A percentile compares a stretch with the other conserved stretches of the same genome.
phyloP scores from a whole-genome alignment of 805 yeast genomes.

The Metschnikowia kofuensis region DNA sequence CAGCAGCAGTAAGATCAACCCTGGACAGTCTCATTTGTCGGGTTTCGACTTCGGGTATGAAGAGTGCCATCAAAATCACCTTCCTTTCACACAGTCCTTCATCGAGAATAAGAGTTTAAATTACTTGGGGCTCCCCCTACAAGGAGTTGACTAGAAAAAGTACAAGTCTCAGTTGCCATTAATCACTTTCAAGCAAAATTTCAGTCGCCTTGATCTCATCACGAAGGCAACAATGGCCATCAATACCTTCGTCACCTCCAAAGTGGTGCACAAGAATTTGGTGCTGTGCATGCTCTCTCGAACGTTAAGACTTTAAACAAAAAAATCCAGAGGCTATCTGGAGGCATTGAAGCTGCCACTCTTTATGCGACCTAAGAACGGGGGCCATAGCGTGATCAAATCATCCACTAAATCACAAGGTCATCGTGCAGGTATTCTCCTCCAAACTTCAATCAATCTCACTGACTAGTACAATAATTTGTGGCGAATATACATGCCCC shows the following conservation, averaged over 20 bases:
- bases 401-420: neutral
- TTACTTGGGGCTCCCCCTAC: constrained; percentile 1
- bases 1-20: constrained; percentile 1
- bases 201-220: neutral
- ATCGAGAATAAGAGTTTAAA: neutral
- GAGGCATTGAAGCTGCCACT: neutral
- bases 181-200: neutral
- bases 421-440: neutral
- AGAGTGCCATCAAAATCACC: neutral
- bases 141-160: neutral
- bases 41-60: neutral
- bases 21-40: neutral
- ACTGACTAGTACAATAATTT: neutral
- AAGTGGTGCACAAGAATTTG: neutral
- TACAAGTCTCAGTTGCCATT: neutral
- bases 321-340: too few species aligned
- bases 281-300: neutral
- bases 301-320: neutral
- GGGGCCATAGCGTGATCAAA: neutral
- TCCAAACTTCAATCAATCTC: neutral
- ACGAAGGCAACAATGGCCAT: neutral
- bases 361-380: neutral
- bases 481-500: neutral
- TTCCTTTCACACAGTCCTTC: neutral
- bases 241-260: neutral